Evolutionary conservation across 2,329 filamentous ascomycete genomes (phyloP).

Genomic region (Coleophoma cylindrospora): DNA sequence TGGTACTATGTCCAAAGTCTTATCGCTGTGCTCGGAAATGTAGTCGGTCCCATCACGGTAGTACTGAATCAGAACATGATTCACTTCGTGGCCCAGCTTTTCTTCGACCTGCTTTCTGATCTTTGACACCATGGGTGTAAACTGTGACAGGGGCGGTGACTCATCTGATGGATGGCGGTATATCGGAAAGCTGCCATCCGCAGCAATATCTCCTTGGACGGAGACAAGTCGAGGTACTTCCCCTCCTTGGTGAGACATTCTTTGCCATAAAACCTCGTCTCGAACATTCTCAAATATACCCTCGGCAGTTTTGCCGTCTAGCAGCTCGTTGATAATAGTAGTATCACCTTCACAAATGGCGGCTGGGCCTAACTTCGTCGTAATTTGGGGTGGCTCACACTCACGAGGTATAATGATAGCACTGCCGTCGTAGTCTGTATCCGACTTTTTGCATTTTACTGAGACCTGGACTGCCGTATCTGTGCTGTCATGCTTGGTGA

Average conservation of each 20-base stretch:
- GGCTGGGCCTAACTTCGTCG: constrained; percentile 5
- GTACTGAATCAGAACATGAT: constrained; percentile 88
- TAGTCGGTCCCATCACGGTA: constrained; percentile 88
- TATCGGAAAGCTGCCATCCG: constrained; percentile 74
- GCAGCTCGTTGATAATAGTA: constrained; percentile 63
- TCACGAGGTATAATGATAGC: neutral
- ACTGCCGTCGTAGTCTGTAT: neutral
- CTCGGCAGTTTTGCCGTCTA: constrained; percentile 50
- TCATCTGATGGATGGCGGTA: constrained; percentile 94
- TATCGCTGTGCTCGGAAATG: constrained; percentile 96
- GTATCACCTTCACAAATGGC: constrained; percentile 78
- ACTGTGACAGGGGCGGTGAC: constrained; percentile 70
- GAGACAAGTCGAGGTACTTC: constrained; percentile 88
- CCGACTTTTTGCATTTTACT: no score
- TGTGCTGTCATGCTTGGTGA: no score
- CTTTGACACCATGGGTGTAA: constrained; percentile 65
- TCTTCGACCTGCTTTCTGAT: constrained; percentile 67
- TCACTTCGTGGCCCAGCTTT: constrained; percentile 72
- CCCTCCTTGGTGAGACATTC: constrained; percentile 88
- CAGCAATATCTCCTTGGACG: constrained; percentile 69
- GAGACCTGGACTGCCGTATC: no score
- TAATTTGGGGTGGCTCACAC: neutral
- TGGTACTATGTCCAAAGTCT: constrained; percentile 83
- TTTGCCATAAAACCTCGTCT: constrained; percentile 78
- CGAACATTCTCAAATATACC: constrained; percentile 66